Percentiles rank a stretch among this genome's conserved stretches.
These are phyloP conservation scores for Perkinsus chesapeaki DNA, from an alignment of 169 alveolate species.

Conservation along the genomic window DNA sequence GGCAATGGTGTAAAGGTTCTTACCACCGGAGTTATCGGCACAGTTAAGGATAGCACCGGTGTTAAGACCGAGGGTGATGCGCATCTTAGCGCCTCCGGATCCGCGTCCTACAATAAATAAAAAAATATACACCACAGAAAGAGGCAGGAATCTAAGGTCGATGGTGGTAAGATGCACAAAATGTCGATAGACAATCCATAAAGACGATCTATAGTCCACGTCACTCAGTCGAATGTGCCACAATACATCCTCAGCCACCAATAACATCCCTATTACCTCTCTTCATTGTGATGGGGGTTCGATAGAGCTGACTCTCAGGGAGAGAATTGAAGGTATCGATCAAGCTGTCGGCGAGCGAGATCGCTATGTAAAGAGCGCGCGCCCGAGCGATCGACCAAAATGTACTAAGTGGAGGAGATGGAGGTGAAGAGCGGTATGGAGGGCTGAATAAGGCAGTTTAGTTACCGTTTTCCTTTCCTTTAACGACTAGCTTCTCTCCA, in stretches of 20 bases:
- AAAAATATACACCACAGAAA: background rate
- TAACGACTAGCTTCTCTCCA: background rate
- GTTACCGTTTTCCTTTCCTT: background rate
- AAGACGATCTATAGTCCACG: no score
- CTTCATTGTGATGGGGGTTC: slow-evolving; percentile 1
- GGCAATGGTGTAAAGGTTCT: slow-evolving; percentile 93
- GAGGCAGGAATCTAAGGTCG: background rate
- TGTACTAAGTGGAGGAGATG: background rate
- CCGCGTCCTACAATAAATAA: slow-evolving; percentile 33
- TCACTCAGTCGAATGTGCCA: background rate
- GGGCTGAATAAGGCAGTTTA: background rate
- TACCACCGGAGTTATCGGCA: slow-evolving; percentile 99
- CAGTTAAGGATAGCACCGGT: slow-evolving; percentile 97
- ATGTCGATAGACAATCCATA: no score
- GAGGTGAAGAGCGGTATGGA: no score
- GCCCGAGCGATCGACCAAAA: background rate
- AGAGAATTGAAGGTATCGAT: background rate
- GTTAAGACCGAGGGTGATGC: slow-evolving; percentile 66
- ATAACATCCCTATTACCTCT: background rate
- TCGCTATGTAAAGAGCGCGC: background rate
- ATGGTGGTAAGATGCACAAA: no score
- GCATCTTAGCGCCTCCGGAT: slow-evolving; percentile 41
- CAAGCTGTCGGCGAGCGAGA: slow-evolving; percentile 1
- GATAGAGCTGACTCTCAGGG: background rate
- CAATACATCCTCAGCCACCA: background rate